phyloP scores from a whole-genome alignment of 768 basidiomycete genomes.

The Lactarius quietus region DNA sequence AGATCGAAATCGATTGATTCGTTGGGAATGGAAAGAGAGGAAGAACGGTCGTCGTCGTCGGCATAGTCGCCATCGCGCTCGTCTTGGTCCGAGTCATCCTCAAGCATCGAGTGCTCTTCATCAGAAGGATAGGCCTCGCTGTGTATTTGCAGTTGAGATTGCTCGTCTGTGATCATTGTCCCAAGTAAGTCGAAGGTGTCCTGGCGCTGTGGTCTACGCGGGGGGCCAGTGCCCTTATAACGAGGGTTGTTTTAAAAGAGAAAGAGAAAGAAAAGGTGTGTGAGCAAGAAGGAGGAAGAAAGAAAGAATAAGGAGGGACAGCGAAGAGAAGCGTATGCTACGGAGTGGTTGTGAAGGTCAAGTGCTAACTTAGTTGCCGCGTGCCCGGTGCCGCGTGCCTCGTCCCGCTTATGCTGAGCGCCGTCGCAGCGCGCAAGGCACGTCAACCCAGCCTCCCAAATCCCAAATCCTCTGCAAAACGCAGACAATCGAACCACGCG shows the following conservation, averaged over 20 bases:
- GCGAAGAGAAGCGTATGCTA: background rate
- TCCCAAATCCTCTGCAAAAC: constrained; percentile 40
- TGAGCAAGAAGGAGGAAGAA: too few relatives aligned
- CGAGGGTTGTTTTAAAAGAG: background rate
- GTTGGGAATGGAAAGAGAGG: constrained; percentile 82
- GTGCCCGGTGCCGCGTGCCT: background rate
- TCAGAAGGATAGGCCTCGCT: constrained; percentile 56
- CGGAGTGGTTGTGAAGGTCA: background rate
- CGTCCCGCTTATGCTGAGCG: constrained; percentile 58
- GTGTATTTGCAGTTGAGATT: constrained; percentile 46
- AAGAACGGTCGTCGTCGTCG: constrained; percentile 76
- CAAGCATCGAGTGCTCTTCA: constrained; percentile 77
- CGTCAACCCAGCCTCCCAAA: constrained; percentile 31
- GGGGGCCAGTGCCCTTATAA: constrained; percentile 13
- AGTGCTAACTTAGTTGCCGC: background rate
- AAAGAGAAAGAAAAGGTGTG: background rate
- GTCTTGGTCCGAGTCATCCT: constrained; percentile 78
- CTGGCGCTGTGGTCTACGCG: constrained; percentile 33
- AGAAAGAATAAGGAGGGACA: constrained; percentile 7
- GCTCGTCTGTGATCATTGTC: constrained; percentile 54
- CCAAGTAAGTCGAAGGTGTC: constrained; percentile 75
- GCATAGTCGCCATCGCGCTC: constrained; percentile 64
- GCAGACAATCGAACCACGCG: constrained; percentile 36
- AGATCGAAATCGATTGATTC: constrained; percentile 92
- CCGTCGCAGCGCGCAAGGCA: constrained; percentile 70